Conservation (phyloP, 768 basidiomycete genomes). For the Stropharia rugosoannulata region DNA sequence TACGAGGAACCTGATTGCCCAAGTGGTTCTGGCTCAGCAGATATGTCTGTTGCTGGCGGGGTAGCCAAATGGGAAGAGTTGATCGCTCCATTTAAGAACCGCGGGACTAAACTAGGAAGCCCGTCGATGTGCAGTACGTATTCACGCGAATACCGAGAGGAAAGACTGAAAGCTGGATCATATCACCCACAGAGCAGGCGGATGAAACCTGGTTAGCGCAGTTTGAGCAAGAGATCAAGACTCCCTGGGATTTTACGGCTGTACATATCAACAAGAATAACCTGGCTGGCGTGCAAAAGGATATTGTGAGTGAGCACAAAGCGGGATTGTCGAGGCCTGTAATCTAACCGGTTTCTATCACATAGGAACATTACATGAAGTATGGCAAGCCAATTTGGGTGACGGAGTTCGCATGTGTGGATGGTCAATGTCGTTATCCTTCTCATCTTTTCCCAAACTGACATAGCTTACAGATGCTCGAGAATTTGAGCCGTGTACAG, state of each 20-base stretch:
- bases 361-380: constrained; percentile 39
- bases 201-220: constrained; percentile 47
- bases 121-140: constrained; percentile 50
- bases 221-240: constrained; percentile 36
- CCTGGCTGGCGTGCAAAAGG: constrained; percentile 41
- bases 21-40: constrained; percentile 42
- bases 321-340: too few species aligned
- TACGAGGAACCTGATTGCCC: constrained; percentile 50
- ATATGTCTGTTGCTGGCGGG: constrained; percentile 41
- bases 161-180: not conserved
- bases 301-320: constrained; percentile 30
- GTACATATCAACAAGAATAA: constrained; percentile 49
- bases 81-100: constrained; percentile 39
- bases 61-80: constrained; percentile 38
- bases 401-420: constrained; percentile 48
- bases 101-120: constrained; percentile 40
- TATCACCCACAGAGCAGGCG: constrained; percentile 34
- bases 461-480: constrained; percentile 25
- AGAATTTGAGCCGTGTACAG: constrained; percentile 41
- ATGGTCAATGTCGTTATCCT: constrained; percentile 28
- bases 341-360: not conserved
- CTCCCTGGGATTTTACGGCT: constrained; percentile 45
- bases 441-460: not conserved
- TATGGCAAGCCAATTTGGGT: constrained; percentile 50
- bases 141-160: not conserved